These are phyloP conservation scores for Curvularia sp. DNA, from an alignment of 2,329 filamentous ascomycete genomes.

Conservation along the genomic window DNA sequence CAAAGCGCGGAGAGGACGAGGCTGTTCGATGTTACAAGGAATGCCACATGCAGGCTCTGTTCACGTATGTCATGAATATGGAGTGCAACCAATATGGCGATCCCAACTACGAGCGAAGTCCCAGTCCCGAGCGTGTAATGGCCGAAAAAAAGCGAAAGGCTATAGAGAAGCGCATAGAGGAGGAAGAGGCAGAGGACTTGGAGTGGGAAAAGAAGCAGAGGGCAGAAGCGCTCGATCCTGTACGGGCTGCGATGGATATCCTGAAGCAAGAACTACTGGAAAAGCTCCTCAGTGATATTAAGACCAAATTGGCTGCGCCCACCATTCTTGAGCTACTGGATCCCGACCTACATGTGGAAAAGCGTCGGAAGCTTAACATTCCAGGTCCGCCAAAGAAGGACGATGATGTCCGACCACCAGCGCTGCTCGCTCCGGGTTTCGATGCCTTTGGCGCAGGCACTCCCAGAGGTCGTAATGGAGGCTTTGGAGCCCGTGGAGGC, in stretches of 20 bases:
- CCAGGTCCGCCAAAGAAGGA: constrained; percentile 67
- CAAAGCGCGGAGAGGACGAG: constrained; percentile 76
- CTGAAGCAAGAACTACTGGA: constrained; percentile 82
- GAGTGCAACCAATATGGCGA: constrained; percentile 76
- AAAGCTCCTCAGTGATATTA: constrained; percentile 87
- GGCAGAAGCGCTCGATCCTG: constrained; percentile 89
- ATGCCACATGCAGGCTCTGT: constrained; percentile 82
- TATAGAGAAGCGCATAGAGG: constrained; percentile 69
- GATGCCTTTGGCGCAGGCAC: constrained; percentile 70
- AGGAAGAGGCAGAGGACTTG: constrained; percentile 79
- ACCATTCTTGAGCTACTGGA: constrained; percentile 82
- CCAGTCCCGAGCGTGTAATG: constrained; percentile 58
- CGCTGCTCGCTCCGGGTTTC: constrained; percentile 62
- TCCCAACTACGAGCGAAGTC: constrained; percentile 65
- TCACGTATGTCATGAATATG: constrained; percentile 94
- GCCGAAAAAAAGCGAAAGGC: constrained; percentile 64
- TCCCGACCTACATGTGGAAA: constrained; percentile 79
- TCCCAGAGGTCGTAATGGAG: constrained; percentile 58
- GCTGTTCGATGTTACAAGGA: constrained; percentile 79
- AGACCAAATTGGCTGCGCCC: constrained; percentile 83
- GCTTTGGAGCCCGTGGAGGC: constrained; percentile 51
- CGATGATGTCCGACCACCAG: constrained; percentile 63
- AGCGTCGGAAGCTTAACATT: constrained; percentile 79
- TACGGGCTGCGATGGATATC: constrained; percentile 78
- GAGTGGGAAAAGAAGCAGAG: constrained; percentile 90